A percentile compares a stretch with the other conserved stretches of the same genome.
Conservation (phyloP, 352 stramenopile genomes). For the Aphanomyces astaci region DNA sequence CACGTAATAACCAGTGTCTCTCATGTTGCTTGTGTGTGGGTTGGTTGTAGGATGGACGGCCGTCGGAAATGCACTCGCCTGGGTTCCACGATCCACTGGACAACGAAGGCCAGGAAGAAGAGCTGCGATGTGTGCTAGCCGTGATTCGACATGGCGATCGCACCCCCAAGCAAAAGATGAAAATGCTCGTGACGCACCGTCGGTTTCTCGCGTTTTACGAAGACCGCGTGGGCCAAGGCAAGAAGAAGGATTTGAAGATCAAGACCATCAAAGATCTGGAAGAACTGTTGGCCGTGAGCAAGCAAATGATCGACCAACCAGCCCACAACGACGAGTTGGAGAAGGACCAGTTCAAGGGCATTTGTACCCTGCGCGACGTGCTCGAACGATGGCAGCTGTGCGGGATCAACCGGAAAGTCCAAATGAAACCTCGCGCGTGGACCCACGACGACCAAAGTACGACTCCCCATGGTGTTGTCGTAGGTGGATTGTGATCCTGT, state of each 20-base stretch:
- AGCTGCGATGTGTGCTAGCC: constrained; percentile 97
- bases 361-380: constrained; percentile 89
- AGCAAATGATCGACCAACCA: constrained; percentile 57
- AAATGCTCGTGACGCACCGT: constrained; percentile 89
- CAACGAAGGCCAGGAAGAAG: constrained; percentile 77
- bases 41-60: not conserved
- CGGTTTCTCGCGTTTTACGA: constrained; percentile 85
- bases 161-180: constrained; percentile 99
- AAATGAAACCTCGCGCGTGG: constrained; percentile 75
- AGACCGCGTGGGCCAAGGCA: constrained; percentile 31
- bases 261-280: constrained; percentile 77
- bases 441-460: constrained; percentile 33
- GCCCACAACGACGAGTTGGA: constrained; percentile 54
- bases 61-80: not conserved
- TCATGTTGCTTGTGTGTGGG: no score
- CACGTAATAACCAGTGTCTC: no score
- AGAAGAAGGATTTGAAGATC: constrained; percentile 80
- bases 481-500: no score
- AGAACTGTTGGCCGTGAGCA: constrained; percentile 66
- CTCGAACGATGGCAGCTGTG: constrained; percentile 94
- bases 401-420: constrained; percentile 98
- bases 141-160: constrained; percentile 99
- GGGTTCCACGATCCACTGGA: constrained; percentile 6
- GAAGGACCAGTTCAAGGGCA: constrained; percentile 55
- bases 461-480: no score